phyloP scores from a whole-genome alignment of 306 rosid species.

The Corylus avellana region DNA sequence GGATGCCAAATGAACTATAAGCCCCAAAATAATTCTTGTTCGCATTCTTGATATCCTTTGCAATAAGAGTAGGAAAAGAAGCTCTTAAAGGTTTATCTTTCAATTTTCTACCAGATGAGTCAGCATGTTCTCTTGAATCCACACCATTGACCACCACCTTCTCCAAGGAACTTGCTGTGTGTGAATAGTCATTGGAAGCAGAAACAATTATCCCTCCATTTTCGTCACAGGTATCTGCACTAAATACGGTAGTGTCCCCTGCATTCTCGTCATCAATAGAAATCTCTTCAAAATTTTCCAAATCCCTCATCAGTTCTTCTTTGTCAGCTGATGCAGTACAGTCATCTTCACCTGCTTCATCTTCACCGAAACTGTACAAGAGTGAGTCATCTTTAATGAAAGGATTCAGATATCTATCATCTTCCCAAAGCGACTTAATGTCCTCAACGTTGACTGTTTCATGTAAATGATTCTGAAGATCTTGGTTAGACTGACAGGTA shows the following conservation, averaged over 20 bases:
- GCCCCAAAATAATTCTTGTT: slow-evolving; percentile 87
- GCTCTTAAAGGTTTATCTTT: slow-evolving; percentile 35
- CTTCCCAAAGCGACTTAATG: slow-evolving; percentile 56
- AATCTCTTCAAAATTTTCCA: slow-evolving; percentile 45
- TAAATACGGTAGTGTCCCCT: slow-evolving; percentile 28
- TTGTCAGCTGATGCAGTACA: slow-evolving; percentile 37
- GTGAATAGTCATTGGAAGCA: slow-evolving; percentile 36
- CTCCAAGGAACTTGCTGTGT: slow-evolving; percentile 39
- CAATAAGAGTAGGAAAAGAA: slow-evolving; percentile 41
- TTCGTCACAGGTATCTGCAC: slow-evolving; percentile 17
- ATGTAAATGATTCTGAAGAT: slow-evolving; percentile 72
- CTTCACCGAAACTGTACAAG: slow-evolving; percentile 75
- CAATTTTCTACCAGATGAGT: slow-evolving; percentile 30
- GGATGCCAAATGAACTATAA: slow-evolving; percentile 91
- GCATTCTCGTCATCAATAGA: slow-evolving; percentile 26
- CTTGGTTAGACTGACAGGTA: slow-evolving; percentile 48
- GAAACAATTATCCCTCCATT: slow-evolving; percentile 29
- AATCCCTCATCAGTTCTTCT: slow-evolving; percentile 47
- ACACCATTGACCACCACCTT: slow-evolving; percentile 34
- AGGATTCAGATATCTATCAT: slow-evolving; percentile 73
- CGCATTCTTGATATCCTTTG: slow-evolving; percentile 62
- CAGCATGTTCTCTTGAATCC: slow-evolving; percentile 34
- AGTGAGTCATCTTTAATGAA: slow-evolving; percentile 72
- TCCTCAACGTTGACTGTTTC: slow-evolving; percentile 38
- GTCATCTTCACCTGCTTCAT: slow-evolving; percentile 67